phyloP scores from a whole-genome alignment of 2,329 filamentous ascomycete genomes.

The Aspergillus carbonarius region DNA sequence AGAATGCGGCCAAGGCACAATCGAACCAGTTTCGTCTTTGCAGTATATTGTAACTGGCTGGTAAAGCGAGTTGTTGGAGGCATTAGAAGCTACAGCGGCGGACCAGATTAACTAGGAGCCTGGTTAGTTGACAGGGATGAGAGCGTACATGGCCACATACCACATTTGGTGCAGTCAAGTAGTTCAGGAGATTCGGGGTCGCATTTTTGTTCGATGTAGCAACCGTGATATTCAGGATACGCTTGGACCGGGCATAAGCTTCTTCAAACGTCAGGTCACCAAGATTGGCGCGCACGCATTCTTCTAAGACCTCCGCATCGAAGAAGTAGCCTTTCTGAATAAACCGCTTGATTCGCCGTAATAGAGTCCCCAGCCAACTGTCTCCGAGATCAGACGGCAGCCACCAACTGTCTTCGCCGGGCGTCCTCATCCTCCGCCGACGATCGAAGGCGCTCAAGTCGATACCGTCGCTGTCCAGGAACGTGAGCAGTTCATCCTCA shows the following conservation, averaged over 20 bases:
- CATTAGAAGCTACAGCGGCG: constrained; percentile 43
- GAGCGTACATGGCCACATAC: constrained; percentile 52
- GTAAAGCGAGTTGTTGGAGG: constrained; percentile 61
- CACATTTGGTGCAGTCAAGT: constrained; percentile 89
- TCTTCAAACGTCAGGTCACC: constrained; percentile 92
- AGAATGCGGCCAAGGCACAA: constrained; percentile 69
- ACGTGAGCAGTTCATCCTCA: constrained; percentile 74
- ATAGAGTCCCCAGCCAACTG: constrained; percentile 57
- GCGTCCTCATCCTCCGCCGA: constrained; percentile 27
- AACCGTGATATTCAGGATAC: constrained; percentile 88
- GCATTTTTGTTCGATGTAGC: constrained; percentile 72
- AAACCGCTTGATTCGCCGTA: constrained; percentile 68
- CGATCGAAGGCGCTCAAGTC: constrained; percentile 75
- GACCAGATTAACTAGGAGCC: constrained; percentile 59
- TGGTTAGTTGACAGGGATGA: not conserved
- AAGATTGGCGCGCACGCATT: constrained; percentile 80
- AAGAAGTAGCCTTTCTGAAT: constrained; percentile 77
- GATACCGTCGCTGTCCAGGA: constrained; percentile 76
- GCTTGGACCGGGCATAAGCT: constrained; percentile 79
- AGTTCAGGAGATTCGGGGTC: constrained; percentile 83
- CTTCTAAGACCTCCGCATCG: constrained; percentile 76
- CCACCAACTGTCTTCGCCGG: constrained; percentile 3
- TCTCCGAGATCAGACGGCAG: constrained; percentile 30
- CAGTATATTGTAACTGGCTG: constrained; percentile 69
- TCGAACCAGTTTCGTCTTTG: constrained; percentile 71